Conservation (phyloP, 305 asterid species). For the Solanum chacoense region DNA sequence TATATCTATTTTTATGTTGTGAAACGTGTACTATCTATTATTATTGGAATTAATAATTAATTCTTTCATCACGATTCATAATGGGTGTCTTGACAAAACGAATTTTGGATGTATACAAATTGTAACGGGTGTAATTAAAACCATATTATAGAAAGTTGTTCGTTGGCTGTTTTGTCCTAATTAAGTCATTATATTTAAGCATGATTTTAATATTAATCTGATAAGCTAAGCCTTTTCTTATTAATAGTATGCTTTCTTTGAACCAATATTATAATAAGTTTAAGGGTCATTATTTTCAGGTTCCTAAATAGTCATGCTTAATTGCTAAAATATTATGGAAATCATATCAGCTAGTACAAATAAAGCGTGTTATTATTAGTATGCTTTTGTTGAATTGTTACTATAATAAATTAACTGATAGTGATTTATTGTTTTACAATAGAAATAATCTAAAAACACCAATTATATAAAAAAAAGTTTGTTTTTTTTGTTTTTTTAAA, state of each 20-base stretch:
- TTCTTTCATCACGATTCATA: background rate
- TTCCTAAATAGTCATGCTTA: background rate
- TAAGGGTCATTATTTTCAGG: background rate
- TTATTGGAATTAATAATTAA: background rate
- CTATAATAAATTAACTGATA: background rate
- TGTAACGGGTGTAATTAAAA: background rate
- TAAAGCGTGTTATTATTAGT: background rate
- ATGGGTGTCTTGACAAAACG: background rate
- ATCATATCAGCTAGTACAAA: background rate
- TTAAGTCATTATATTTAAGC: background rate
- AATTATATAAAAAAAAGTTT: no score
- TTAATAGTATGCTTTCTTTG: background rate
- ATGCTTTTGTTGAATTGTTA: background rate
- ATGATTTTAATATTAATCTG: constrained; percentile 9
- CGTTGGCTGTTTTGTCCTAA: background rate
- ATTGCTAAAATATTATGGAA: background rate
- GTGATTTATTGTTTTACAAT: background rate
- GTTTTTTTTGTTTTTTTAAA: no score
- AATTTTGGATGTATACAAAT: background rate
- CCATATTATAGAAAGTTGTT: background rate
- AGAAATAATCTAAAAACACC: background rate
- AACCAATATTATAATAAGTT: background rate
- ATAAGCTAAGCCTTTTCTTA: background rate
- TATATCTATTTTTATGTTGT: background rate
- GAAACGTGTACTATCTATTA: background rate